Percentiles rank a stretch among this genome's conserved stretches.
Conservation (phyloP, 257 asterid species). For the Orobanche coerulescens region DNA sequence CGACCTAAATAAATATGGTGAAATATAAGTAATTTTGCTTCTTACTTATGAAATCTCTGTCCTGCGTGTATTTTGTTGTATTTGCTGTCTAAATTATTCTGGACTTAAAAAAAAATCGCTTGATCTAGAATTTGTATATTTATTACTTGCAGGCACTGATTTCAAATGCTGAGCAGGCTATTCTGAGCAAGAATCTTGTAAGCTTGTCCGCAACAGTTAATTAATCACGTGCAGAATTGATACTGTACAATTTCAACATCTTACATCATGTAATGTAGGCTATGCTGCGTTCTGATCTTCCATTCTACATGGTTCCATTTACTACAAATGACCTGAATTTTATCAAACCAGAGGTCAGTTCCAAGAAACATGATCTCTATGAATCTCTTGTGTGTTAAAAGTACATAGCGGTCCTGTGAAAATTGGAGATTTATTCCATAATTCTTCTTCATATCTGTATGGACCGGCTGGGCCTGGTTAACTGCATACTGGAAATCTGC, state of each 20-base stretch:
- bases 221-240: constrained; percentile 16
- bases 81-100: constrained; percentile 7
- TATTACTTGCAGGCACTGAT: constrained; percentile 51
- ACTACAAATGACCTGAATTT: constrained; percentile 55
- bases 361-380: neutral
- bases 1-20: neutral
- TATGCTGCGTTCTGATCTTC: constrained; percentile 87
- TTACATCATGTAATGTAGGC: constrained; percentile 45
- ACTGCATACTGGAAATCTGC: no score
- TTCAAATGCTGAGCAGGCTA: constrained; percentile 78
- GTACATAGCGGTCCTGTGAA: neutral
- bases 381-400: constrained; percentile 5
- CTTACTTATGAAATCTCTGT: neutral
- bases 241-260: constrained; percentile 23
- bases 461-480: no score
- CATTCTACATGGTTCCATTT: constrained; percentile 90
- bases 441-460: neutral
- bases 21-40: neutral
- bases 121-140: constrained; percentile 13
- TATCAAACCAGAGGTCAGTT: constrained; percentile 76
- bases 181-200: constrained; percentile 78
- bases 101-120: neutral
- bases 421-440: neutral
- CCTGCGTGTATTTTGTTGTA: neutral
- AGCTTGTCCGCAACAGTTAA: constrained; percentile 17